phyloP scores from a whole-genome alignment of 169 alveolate genomes.

The Perkinsus marinus region DNA sequence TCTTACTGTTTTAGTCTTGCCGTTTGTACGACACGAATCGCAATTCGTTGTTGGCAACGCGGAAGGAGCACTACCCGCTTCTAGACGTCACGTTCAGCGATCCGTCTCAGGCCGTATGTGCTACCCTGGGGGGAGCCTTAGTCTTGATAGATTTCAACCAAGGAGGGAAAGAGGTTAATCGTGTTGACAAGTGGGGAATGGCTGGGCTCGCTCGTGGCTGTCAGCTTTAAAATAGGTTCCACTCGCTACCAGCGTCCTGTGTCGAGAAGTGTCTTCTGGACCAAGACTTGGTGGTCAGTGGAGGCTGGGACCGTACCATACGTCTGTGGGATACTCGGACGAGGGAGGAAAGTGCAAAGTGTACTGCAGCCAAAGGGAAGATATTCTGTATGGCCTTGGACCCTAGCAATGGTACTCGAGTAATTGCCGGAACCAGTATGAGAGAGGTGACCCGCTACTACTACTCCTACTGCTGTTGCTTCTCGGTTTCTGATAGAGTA shows the following conservation, averaged over 20 bases:
- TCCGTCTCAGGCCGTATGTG: background rate
- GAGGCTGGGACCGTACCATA: background rate
- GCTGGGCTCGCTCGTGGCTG: background rate
- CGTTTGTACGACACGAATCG: background rate
- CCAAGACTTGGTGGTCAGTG: background rate
- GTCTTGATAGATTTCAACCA: background rate
- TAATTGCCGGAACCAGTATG: background rate
- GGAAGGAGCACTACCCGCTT: background rate
- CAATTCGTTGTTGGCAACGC: background rate
- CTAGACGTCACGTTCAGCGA: background rate
- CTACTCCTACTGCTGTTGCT: too few relatives aligned
- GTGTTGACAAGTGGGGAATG: background rate
- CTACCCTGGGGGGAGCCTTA: background rate
- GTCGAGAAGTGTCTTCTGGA: background rate
- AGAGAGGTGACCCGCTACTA: background rate
- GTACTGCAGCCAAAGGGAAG: background rate
- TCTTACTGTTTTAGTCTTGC: background rate
- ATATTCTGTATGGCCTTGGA: background rate
- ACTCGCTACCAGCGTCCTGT: background rate
- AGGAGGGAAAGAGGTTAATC: background rate
- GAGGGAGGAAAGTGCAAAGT: background rate
- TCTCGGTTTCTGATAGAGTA: background rate
- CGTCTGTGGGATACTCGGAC: background rate
- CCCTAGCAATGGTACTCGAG: background rate
- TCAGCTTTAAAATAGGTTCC: background rate